A percentile compares a stretch with the other conserved stretches of the same genome.
Evolutionary conservation across 108 stramenopile species (phyloP).

Genomic region (Craspedostauros australis): DNA sequence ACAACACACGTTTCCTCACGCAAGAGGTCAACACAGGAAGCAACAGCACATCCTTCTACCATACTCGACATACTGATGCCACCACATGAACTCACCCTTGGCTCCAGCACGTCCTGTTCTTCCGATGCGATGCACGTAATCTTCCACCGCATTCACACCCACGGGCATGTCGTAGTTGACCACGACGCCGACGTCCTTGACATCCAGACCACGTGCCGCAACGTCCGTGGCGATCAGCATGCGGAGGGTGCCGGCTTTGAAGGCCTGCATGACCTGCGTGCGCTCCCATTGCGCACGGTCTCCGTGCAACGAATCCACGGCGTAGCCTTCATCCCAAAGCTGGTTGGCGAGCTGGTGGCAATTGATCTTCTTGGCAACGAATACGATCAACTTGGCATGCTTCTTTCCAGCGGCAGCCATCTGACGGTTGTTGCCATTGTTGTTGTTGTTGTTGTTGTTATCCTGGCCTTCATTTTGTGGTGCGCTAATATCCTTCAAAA

Average conservation of each 20-base stretch:
- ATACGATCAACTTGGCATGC: slow-evolving; percentile 84
- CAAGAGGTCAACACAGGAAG: too few species aligned
- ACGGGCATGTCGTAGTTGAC: slow-evolving; percentile 97
- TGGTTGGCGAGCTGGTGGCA: slow-evolving; percentile 83
- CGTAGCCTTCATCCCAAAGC: slow-evolving; percentile 88
- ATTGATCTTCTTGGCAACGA: slow-evolving; percentile 83
- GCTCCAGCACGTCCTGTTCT: slow-evolving; percentile 92
- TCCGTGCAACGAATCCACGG: slow-evolving; percentile 95
- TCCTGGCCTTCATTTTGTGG: slow-evolving; percentile 39
- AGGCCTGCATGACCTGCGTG: slow-evolving; percentile 90
- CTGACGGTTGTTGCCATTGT: slow-evolving; percentile 10
- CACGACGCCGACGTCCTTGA: slow-evolving; percentile 95
- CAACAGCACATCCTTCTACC: too few species aligned
- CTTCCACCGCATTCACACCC: slow-evolving; percentile 83
- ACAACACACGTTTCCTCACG: too few species aligned
- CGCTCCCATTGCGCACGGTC: slow-evolving; percentile 96
- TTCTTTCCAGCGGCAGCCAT: slow-evolving; percentile 64
- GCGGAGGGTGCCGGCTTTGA: slow-evolving; percentile 82
- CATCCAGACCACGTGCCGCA: slow-evolving; percentile 96
- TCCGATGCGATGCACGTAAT: slow-evolving; percentile 94
- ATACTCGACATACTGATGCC: too few species aligned
- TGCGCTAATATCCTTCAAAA: slow-evolving; percentile 83
- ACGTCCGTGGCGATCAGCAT: slow-evolving; percentile 98
- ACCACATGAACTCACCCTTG: too few species aligned
- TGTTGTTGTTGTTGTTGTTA: slow-evolving; percentile 29